phyloP scores from a whole-genome alignment of 2,329 filamentous ascomycete species.

The Salinomyces thailandicus region DNA sequence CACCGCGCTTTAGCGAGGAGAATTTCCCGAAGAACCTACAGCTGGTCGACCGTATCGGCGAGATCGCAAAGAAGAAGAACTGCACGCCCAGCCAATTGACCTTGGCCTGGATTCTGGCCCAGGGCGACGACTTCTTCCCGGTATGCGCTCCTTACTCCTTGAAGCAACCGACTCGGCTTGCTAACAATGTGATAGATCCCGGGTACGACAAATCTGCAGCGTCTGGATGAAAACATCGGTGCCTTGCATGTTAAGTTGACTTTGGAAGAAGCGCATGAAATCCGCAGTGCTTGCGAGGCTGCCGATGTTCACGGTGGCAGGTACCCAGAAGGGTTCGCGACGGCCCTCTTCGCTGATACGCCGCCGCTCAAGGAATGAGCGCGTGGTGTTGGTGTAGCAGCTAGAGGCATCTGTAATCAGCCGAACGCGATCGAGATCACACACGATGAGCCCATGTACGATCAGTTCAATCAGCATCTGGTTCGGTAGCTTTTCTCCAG shows the following conservation, averaged over 20 bases:
- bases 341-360: conserved; percentile 30
- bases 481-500: too few relatives aligned
- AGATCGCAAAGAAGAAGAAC: conserved; percentile 44
- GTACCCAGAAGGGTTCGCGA: conserved; percentile 30
- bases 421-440: too few relatives aligned
- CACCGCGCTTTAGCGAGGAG: conserved; percentile 42
- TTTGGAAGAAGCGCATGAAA: conserved; percentile 29
- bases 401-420: too few relatives aligned
- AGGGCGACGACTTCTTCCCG: conserved; percentile 48
- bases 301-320: conserved; percentile 27
- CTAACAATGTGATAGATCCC: conserved; percentile 26
- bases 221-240: conserved; percentile 37
- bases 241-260: conserved; percentile 26
- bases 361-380: conserved; percentile 16
- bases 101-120: conserved; percentile 53
- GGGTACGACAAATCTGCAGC: conserved; percentile 40
- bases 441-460: too few relatives aligned
- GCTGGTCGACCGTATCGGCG: conserved; percentile 41
- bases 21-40: conserved; percentile 48
- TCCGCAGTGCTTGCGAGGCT: conserved; percentile 26
- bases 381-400: too few relatives aligned
- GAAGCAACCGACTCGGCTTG: background rate
- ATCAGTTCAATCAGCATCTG: too few relatives aligned
- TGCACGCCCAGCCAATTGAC: conserved; percentile 48
- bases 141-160: conserved; percentile 27